phyloP scores from a whole-genome alignment of 441 rosid species.

The Adansonia gregorii region DNA sequence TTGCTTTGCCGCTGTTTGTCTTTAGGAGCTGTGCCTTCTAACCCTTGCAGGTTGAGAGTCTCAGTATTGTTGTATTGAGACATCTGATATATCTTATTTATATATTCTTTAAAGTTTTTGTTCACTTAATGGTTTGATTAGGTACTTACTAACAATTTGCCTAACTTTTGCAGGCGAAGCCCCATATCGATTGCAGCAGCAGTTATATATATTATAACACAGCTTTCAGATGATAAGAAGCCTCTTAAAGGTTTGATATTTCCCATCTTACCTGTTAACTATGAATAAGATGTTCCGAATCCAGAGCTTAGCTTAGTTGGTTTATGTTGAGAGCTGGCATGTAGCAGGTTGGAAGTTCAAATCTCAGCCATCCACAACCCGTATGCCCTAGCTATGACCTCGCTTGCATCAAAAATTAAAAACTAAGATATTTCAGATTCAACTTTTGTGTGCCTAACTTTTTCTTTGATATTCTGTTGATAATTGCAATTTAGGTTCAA shows the following conservation, averaged over 20 bases:
- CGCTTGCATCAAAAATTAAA: no score
- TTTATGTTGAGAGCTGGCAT: no score
- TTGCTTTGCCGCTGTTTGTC: neutral
- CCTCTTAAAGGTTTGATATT: conserved; percentile 73
- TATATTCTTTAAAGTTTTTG: conserved; percentile 4
- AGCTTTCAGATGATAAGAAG: conserved; percentile 93
- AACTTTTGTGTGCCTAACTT: neutral
- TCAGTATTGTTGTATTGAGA: neutral
- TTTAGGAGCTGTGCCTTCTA: neutral
- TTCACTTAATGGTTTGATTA: neutral
- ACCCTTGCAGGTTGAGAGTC: neutral
- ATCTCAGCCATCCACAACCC: no score
- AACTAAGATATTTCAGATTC: neutral
- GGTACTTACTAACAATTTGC: neutral
- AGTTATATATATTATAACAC: conserved; percentile 84
- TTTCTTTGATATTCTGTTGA: neutral
- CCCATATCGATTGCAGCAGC: conserved; percentile 98
- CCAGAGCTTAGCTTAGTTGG: no score
- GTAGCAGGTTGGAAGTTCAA: no score
- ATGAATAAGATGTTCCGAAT: neutral
- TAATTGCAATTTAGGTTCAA: neutral
- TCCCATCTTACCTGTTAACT: conserved; percentile 1
- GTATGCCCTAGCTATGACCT: no score
- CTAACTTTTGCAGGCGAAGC: conserved; percentile 73
- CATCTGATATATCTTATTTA: neutral